Conservation (phyloP, 2,329 filamentous ascomycete genomes). For the Helotiales sp. region DNA sequence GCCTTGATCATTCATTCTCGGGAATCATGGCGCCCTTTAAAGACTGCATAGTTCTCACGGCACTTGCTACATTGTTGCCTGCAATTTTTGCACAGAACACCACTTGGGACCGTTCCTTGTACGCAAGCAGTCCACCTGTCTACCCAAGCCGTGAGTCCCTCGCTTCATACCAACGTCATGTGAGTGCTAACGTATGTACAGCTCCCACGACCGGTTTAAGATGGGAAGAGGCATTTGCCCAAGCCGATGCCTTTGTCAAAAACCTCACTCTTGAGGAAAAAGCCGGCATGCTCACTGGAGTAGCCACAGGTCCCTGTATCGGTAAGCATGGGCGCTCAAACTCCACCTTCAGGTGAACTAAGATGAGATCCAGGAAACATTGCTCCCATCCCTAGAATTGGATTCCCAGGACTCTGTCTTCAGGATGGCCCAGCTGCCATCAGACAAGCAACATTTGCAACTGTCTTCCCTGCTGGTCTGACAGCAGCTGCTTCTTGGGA, state of each 20-base stretch:
- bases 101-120: conserved; percentile 31
- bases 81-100: conserved; percentile 27
- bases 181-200: neutral
- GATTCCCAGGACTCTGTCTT: conserved; percentile 37
- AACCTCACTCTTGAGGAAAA: conserved; percentile 81
- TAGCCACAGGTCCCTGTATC: conserved; percentile 26
- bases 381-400: conserved; percentile 33
- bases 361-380: conserved; percentile 31
- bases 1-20: neutral
- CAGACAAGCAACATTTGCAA: conserved; percentile 72
- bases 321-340: neutral
- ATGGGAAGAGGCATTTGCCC: conserved; percentile 72
- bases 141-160: conserved; percentile 1
- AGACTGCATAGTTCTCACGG: neutral
- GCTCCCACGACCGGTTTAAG: conserved; percentile 27
- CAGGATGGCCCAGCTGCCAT: conserved; percentile 64
- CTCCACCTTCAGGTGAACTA: neutral
- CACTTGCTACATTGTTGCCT: conserved; percentile 27
- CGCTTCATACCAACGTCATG: neutral
- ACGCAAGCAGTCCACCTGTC: conserved; percentile 17
- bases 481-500: conserved; percentile 73
- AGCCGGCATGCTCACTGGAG: conserved; percentile 47
- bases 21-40: neutral
- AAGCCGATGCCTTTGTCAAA: conserved; percentile 69
- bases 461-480: conserved; percentile 70